Base-by-base conservation (phyloP, 345 rosid genomes). In the Lepidium didymum region DNA sequence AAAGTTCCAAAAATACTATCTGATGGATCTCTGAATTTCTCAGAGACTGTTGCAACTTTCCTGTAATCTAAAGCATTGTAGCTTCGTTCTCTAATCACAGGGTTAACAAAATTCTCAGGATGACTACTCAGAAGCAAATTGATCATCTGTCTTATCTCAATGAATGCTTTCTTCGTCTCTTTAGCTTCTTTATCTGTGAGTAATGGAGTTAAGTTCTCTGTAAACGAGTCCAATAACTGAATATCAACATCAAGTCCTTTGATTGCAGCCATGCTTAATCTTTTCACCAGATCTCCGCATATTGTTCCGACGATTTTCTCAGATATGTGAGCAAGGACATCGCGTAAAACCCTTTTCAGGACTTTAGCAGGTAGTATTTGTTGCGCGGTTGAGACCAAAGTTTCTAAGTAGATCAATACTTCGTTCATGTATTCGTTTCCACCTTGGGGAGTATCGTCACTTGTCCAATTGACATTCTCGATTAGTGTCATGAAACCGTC, bases 371-470 rank as follows among this genome's bases (percentile, higher is more conserved):
- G 97, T 82, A 94, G 76, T 58, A 94, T 91, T 84, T 89, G 97
- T 77, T 94, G 99, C 27, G 99, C 99, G 4, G 96, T 91, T 40
- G 99, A 87, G 76, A 94, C 97, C 64, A 91, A 73, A 52, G 95
- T 94, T 69, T 86, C 97, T 75, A 94, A 72, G 84, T 89, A 94
- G 62, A 94, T 87, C 56, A 89, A 71, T 60, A 94, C 97, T 77
- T 94, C 99, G 72, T 87, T 94, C 77, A 86, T 96, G 78, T 91
- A 94, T 69, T 94, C 99, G 49, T 94, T 94, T 35, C 99, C 97
- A 55, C 79, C 85, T 72, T 82, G 87, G 27, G 79, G 75, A 44
- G 84, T 78, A 43, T 91, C 96, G 47, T 94, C 99, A n/a, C 87
- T 79, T 88, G 81, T 85, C 99, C 99, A 94, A 54, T 89, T 94